Conservation (phyloP, 352 stramenopile species). For the Bremia lactucae region DNA sequence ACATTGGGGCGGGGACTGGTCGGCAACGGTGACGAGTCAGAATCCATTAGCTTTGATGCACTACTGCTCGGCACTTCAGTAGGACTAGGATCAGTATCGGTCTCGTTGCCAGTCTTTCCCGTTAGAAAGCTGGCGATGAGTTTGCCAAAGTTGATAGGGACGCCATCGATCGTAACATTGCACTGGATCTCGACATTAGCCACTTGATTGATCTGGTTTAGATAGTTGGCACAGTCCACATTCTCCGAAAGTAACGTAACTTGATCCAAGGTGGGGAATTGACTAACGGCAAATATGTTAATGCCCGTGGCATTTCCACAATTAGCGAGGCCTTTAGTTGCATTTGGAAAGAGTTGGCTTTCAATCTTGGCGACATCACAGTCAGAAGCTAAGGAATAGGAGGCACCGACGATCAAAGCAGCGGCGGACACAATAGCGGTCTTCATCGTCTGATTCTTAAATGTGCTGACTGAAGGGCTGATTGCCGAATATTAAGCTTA, state of each 20-base stretch:
- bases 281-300: slow-evolving; percentile 38
- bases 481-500: too few relatives aligned
- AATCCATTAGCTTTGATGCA: slow-evolving; percentile 8
- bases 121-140: slow-evolving; percentile 50
- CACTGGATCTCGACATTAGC: slow-evolving; percentile 54
- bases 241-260: slow-evolving; percentile 41
- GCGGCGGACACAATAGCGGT: slow-evolving; percentile 12
- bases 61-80: slow-evolving; percentile 17
- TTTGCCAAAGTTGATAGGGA: slow-evolving; percentile 32
- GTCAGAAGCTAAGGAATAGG: slow-evolving; percentile 20
- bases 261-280: slow-evolving; percentile 45
- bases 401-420: slow-evolving; percentile 12
- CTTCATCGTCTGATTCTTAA: too few relatives aligned
- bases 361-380: slow-evolving; percentile 50
- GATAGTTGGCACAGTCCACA: slow-evolving; percentile 46
- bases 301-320: slow-evolving; percentile 35
- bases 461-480: too few relatives aligned
- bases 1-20: too few relatives aligned
- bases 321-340: slow-evolving; percentile 32
- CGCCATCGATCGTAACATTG: slow-evolving; percentile 35
- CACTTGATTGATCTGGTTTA: slow-evolving; percentile 65
- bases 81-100: slow-evolving; percentile 23
- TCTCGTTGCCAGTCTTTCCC: slow-evolving; percentile 56
- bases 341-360: slow-evolving; percentile 43
- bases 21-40: slow-evolving; percentile 9